Conservation (phyloP, 1,139 yeast genomes). For the Dujonia santamariae region DNA sequence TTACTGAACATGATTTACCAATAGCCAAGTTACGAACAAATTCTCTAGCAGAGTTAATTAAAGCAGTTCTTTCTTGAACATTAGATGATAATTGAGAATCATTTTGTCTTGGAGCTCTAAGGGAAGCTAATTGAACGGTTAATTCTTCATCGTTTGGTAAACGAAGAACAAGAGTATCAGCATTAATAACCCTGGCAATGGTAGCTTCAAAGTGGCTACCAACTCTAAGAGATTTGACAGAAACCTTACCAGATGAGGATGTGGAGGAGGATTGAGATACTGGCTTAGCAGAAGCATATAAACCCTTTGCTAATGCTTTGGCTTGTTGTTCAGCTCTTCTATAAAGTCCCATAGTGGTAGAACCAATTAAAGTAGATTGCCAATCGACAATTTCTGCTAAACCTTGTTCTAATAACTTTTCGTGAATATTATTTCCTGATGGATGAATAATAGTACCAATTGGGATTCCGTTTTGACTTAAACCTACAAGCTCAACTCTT, state of each 20-base stretch:
- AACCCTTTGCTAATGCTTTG: constrained; percentile 57
- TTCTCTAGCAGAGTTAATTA: constrained; percentile 66
- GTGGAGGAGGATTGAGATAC: constrained; percentile 18
- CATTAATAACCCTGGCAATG: constrained; percentile 59
- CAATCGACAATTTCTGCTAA: constrained; percentile 76
- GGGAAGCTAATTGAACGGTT: constrained; percentile 71
- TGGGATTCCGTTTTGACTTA: constrained; percentile 60
- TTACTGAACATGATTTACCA: constrained; percentile 63
- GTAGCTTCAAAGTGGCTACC: constrained; percentile 53
- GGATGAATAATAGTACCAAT: constrained; percentile 65
- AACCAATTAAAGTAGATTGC: constrained; percentile 75
- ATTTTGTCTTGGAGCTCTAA: constrained; percentile 67
- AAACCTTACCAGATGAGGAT: constrained; percentile 14
- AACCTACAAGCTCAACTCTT: constrained; percentile 57
- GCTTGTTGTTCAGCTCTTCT: constrained; percentile 70
- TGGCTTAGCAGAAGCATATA: constrained; percentile 43
- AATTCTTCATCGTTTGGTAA: constrained; percentile 43
- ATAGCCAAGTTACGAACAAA: constrained; percentile 65
- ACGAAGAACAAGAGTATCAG: constrained; percentile 63
- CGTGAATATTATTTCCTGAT: constrained; percentile 67
- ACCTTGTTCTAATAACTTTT: constrained; percentile 64
- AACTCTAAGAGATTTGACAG: constrained; percentile 27
- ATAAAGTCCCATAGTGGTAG: constrained; percentile 56
- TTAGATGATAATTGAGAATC: constrained; percentile 53
- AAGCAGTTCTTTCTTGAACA: constrained; percentile 38